Conservation (phyloP, 352 stramenopile species). For the Phytophthora hybrid region DNA sequence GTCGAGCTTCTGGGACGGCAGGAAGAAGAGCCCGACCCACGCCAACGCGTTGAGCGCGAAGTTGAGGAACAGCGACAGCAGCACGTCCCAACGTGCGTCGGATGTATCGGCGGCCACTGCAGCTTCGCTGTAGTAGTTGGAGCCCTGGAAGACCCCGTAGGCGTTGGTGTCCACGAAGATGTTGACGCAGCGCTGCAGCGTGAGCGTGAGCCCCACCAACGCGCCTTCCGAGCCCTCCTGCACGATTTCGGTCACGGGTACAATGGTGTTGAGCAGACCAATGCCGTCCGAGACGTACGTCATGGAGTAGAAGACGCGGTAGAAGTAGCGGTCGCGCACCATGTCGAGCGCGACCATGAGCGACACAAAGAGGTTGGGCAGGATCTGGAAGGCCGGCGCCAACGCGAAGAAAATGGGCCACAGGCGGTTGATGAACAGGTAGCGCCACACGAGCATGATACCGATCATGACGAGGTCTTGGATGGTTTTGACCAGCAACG, state of each 20-base stretch:
- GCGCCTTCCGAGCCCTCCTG: slow-evolving; percentile 71
- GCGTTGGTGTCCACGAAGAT: slow-evolving; percentile 69
- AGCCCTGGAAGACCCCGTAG: slow-evolving; percentile 53
- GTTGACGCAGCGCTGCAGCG: slow-evolving; percentile 62
- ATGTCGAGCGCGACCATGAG: slow-evolving; percentile 53
- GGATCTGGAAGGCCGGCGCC: slow-evolving; percentile 55
- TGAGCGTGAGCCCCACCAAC: slow-evolving; percentile 66
- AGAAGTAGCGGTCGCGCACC: slow-evolving; percentile 64
- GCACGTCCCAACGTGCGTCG: slow-evolving; percentile 52
- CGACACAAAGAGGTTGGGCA: slow-evolving; percentile 58
- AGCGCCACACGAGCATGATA: slow-evolving; percentile 63
- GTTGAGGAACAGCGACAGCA: slow-evolving; percentile 61
- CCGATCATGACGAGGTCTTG: slow-evolving; percentile 65
- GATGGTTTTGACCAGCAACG: slow-evolving; percentile 52
- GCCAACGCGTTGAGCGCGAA: slow-evolving; percentile 65
- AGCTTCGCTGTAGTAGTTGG: slow-evolving; percentile 51
- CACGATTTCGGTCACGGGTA: slow-evolving; percentile 73
- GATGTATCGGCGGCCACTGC: slow-evolving; percentile 46
- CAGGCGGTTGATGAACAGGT: slow-evolving; percentile 63
- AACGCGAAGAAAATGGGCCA: slow-evolving; percentile 69
- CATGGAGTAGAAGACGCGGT: slow-evolving; percentile 58
- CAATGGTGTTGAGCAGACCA: slow-evolving; percentile 57
- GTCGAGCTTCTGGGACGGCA: slow-evolving; percentile 78
- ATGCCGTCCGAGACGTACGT: slow-evolving; percentile 66
- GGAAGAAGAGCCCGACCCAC: slow-evolving; percentile 64